phyloP scores from a whole-genome alignment of 2,329 filamentous ascomycete genomes.

The Venturiaceae sp. region DNA sequence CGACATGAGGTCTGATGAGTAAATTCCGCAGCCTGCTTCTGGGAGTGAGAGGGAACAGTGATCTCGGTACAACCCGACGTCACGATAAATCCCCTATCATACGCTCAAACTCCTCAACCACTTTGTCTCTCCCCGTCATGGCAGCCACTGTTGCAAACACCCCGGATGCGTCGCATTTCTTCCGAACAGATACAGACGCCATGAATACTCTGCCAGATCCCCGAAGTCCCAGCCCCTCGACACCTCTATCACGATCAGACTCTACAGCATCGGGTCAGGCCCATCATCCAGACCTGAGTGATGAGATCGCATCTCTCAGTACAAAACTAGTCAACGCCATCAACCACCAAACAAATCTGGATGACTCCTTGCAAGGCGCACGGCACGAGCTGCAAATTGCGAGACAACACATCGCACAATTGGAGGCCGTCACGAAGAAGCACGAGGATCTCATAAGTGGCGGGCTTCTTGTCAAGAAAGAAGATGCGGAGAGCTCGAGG shows the following conservation, averaged over 20 bases:
- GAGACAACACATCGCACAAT: conserved; percentile 52
- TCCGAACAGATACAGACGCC: conserved; percentile 40
- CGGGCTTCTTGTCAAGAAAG: conserved; percentile 66
- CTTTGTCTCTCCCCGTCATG: not conserved
- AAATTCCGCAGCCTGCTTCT: not conserved
- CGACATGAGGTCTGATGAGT: not conserved
- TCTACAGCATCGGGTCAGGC: conserved; percentile 25
- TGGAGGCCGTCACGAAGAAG: conserved; percentile 62
- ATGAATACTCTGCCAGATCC: conserved; percentile 59
- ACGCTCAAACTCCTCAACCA: not conserved
- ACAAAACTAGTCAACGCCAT: conserved; percentile 96
- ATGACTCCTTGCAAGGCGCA: conserved; percentile 75
- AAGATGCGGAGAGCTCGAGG: conserved; percentile 48
- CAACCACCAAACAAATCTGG: conserved; percentile 86
- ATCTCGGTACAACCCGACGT: not conserved
- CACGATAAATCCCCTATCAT: not conserved
- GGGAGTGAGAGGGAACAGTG: not conserved
- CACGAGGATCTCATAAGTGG: conserved; percentile 60
- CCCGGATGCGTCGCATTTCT: not conserved
- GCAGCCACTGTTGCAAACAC: conserved; percentile 1
- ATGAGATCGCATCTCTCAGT: conserved; percentile 81
- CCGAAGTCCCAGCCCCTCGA: conserved; percentile 29
- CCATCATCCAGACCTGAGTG: conserved; percentile 49
- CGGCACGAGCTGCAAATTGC: conserved; percentile 74
- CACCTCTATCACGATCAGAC: conserved; percentile 24